Evolutionary conservation across 2,329 filamentous ascomycete genomes (phyloP).

Genomic region (Diplocarpon rosae): DNA sequence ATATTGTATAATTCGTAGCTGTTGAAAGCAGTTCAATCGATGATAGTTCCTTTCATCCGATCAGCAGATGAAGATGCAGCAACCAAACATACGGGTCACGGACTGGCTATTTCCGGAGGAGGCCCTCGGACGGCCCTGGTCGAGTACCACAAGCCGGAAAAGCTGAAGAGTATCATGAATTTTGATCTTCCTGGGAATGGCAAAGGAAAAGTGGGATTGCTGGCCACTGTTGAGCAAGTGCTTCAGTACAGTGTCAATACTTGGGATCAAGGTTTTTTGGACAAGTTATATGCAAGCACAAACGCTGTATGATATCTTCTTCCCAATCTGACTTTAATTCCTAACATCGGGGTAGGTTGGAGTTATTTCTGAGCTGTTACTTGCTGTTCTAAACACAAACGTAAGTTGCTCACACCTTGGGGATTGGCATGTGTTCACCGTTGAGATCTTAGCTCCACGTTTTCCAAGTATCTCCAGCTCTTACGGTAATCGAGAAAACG

Average conservation of each 20-base stretch:
- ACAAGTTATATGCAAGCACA: constrained; percentile 88
- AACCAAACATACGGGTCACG: constrained; percentile 41
- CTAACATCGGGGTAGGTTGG: constrained; percentile 47
- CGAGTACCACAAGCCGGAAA: constrained; percentile 47
- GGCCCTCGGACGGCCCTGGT: constrained; percentile 47
- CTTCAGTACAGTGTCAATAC: constrained; percentile 88
- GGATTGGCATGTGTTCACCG: constrained; percentile 4
- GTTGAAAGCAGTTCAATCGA: constrained; percentile 52
- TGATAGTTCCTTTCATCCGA: constrained; percentile 61
- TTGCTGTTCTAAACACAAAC: constrained; percentile 86
- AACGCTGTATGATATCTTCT: constrained; percentile 49
- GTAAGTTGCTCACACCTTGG: constrained; percentile 32
- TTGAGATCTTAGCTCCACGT: constrained; percentile 55
- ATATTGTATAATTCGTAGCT: constrained; percentile 38
- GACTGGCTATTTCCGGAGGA: constrained; percentile 31
- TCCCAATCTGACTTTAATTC: neutral
- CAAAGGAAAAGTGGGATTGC: constrained; percentile 59
- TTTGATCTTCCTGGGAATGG: constrained; percentile 49
- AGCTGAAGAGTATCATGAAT: constrained; percentile 42
- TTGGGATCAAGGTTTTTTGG: constrained; percentile 95
- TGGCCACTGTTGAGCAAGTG: constrained; percentile 59
- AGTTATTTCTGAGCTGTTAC: constrained; percentile 71
- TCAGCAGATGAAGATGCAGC: constrained; percentile 55
- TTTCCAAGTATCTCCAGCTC: constrained; percentile 82
- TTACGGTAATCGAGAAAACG: constrained; percentile 79